These are phyloP conservation scores for Candida boidinii DNA, from an alignment of 805 yeast genomes.

Conservation along the genomic window DNA sequence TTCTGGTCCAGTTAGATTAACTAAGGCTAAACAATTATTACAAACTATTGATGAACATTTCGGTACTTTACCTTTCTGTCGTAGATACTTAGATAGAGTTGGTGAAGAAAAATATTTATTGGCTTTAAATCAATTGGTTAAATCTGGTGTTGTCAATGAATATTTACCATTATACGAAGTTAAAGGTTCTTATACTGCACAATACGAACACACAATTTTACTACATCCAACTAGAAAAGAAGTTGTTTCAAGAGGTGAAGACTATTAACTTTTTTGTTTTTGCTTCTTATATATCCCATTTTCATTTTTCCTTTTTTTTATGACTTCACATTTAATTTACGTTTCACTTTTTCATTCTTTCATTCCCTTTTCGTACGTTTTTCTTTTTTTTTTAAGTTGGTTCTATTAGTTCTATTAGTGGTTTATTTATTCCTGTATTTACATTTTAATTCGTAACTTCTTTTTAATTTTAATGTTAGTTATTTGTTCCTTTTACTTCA, in stretches of 20 bases:
- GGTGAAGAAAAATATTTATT: slow-evolving; percentile 89
- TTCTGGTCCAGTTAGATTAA: slow-evolving; percentile 45
- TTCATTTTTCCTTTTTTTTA: too few species aligned
- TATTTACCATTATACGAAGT: slow-evolving; percentile 88
- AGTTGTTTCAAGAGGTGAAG: slow-evolving; percentile 92
- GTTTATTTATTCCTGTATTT: neutral
- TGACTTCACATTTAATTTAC: too few species aligned
- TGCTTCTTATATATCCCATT: too few species aligned
- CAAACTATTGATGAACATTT: slow-evolving; percentile 69
- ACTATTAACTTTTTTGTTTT: too few species aligned
- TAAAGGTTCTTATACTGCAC: slow-evolving; percentile 89
- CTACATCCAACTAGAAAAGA: slow-evolving; percentile 89
- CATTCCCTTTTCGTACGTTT: too few species aligned
- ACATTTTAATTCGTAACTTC: neutral
- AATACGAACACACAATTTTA: slow-evolving; percentile 88
- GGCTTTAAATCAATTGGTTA: slow-evolving; percentile 79
- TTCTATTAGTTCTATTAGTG: too few species aligned
- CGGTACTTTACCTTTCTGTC: slow-evolving; percentile 95
- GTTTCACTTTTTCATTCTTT: too few species aligned
- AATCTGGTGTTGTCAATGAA: slow-evolving; percentile 82
- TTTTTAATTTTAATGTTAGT: too few species aligned
- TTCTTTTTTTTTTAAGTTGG: too few species aligned
- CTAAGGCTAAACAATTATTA: slow-evolving; percentile 62
- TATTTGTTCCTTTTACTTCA: too few species aligned
- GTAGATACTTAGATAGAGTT: slow-evolving; percentile 83